Percentiles rank a stretch among this genome's conserved stretches.
phyloP scores from a whole-genome alignment of 2,329 filamentous ascomycete species.

The Fusarium paranaense region DNA sequence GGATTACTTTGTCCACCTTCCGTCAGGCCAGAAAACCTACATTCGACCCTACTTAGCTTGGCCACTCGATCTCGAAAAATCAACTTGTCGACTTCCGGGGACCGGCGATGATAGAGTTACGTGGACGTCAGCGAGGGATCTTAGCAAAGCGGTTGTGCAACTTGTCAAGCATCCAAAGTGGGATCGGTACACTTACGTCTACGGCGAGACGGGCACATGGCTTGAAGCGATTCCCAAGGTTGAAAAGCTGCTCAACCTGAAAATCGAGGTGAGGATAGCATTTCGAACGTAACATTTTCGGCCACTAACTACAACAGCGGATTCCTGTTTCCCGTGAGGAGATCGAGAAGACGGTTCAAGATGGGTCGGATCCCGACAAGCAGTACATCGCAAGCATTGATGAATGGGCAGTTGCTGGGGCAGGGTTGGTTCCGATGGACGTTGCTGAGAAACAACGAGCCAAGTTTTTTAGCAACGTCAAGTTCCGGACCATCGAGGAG shows the following conservation, averaged over 20 bases:
- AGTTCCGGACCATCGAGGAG: not conserved
- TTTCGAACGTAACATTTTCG: rapidly evolving
- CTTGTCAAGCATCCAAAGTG: not conserved
- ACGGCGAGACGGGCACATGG: not conserved
- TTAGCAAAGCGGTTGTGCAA: not conserved
- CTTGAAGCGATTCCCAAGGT: not conserved
- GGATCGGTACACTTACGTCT: not conserved
- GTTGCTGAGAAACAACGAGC: not conserved
- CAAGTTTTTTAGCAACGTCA: not conserved
- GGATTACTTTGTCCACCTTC: not conserved
- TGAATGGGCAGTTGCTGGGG: not conserved
- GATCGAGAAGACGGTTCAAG: not conserved
- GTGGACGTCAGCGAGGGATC: not conserved
- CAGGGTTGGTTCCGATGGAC: not conserved
- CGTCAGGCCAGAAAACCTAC: not conserved
- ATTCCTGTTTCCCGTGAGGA: not conserved
- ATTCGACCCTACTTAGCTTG: not conserved
- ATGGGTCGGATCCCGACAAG: not conserved
- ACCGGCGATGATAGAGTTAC: not conserved
- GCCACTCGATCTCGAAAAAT: not conserved
- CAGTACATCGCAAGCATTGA: not conserved
- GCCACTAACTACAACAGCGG: not conserved
- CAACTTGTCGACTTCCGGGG: not conserved
- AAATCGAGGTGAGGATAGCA: not conserved
- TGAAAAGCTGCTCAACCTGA: not conserved